Percentiles rank a stretch among this genome's conserved stretches.
These are phyloP conservation scores for Clohesyomyces aquaticus DNA, from an alignment of 495 filamentous ascomycete species.

Conservation along the genomic window DNA sequence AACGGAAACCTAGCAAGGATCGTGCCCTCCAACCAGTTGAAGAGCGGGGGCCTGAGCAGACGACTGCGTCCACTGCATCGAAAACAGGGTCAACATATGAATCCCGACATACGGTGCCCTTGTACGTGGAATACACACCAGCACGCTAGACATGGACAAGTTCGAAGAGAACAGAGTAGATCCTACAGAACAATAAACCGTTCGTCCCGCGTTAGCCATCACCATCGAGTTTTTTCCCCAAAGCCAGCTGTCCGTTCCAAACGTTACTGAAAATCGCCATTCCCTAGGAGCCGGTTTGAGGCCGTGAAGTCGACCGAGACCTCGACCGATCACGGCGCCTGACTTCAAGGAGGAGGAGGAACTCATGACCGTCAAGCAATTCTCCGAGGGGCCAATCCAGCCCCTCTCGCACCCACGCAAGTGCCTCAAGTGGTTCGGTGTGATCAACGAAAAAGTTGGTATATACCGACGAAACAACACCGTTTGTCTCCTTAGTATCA, in stretches of 20 bases:
- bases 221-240: background rate
- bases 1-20: conserved; percentile 14
- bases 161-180: conserved; percentile 17
- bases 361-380: conserved; percentile 49
- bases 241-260: conserved; percentile 12
- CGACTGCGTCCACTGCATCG: background rate
- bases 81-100: conserved; percentile 4
- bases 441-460: conserved; percentile 50
- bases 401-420: conserved; percentile 38
- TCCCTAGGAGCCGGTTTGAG: too few relatives aligned
- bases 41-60: conserved; percentile 14
- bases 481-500: conserved; percentile 32
- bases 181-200: conserved; percentile 15
- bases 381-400: conserved; percentile 48
- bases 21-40: conserved; percentile 18
- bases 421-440: conserved; percentile 44
- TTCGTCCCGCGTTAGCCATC: background rate
- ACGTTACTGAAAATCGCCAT: conserved; percentile 14
- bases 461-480: conserved; percentile 44
- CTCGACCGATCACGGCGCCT: conserved; percentile 38
- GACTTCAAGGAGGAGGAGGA: conserved; percentile 40
- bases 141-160: conserved; percentile 14
- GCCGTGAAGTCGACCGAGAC: too few relatives aligned
- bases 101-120: conserved; percentile 11
- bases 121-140: conserved; percentile 8